phyloP scores from a whole-genome alignment of 306 rosid species.

The Prunus padus region DNA sequence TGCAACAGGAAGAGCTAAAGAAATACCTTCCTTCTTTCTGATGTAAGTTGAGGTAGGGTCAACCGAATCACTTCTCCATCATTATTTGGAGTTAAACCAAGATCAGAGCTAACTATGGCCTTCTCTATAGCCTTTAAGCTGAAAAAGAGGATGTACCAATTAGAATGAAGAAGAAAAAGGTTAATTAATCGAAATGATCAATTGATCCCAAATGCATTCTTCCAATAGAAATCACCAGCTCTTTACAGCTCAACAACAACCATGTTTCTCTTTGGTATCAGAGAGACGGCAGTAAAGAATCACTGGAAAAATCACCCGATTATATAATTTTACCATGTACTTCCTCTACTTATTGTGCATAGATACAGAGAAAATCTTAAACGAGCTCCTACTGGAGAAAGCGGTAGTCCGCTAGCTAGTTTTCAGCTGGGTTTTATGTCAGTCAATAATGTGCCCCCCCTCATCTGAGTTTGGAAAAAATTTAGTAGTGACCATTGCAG shows the following conservation, averaged over 20 bases:
- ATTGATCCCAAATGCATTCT: neutral
- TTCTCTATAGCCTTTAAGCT: constrained; percentile 95
- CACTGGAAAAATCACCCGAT: neutral
- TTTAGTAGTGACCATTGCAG: neutral
- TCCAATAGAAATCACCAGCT: constrained; percentile 1
- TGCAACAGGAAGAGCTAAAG: neutral
- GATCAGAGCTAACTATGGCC: constrained; percentile 83
- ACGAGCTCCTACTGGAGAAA: neutral
- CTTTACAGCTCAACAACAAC: neutral
- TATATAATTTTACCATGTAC: neutral
- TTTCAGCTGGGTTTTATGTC: neutral
- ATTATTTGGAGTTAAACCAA: constrained; percentile 93
- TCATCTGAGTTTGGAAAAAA: neutral
- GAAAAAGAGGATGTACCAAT: constrained; percentile 5
- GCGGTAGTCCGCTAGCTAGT: neutral
- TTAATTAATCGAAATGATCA: neutral
- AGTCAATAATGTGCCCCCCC: neutral
- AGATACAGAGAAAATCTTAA: neutral
- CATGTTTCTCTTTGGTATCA: neutral
- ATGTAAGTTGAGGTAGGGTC: constrained; percentile 79
- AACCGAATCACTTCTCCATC: constrained; percentile 86
- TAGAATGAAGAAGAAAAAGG: neutral
- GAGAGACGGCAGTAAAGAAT: neutral
- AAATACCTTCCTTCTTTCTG: constrained; percentile 91
- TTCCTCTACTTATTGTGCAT: neutral